Conservation (phyloP, 2,329 filamentous ascomycete genomes). For the Ampelomyces quisqualis region DNA sequence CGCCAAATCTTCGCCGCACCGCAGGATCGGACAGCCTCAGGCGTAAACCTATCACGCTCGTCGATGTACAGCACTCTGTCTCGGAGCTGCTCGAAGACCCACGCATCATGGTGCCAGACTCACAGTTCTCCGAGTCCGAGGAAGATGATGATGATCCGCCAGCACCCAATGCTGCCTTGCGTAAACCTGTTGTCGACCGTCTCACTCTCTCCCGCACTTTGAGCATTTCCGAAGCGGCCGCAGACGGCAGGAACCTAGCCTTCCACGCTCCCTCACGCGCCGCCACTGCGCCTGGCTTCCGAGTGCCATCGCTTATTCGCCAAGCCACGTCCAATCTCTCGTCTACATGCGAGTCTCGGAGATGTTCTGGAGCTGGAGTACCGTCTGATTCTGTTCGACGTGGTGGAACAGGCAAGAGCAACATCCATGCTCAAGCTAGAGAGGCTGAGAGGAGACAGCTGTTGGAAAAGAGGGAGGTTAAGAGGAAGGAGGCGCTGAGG, state of each 20-base stretch:
- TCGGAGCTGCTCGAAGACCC: slow-evolving; percentile 77
- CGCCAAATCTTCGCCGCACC: slow-evolving; percentile 64
- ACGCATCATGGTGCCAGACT: slow-evolving; percentile 56
- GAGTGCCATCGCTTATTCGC: slow-evolving; percentile 69
- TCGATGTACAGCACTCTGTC: slow-evolving; percentile 79
- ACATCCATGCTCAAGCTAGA: slow-evolving; percentile 60
- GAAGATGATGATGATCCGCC: slow-evolving; percentile 45
- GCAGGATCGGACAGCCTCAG: slow-evolving; percentile 54
- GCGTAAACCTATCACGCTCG: slow-evolving; percentile 69
- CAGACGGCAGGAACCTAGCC: slow-evolving; percentile 50
- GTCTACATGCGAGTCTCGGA: slow-evolving; percentile 25
- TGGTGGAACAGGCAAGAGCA: slow-evolving; percentile 59
- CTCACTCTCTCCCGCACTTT: slow-evolving; percentile 65
- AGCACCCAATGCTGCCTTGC: slow-evolving; percentile 42
- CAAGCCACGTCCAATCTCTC: slow-evolving; percentile 64
- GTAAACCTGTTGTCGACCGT: slow-evolving; percentile 65
- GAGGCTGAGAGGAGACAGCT: slow-evolving; percentile 57
- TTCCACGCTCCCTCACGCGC: slow-evolving; percentile 54
- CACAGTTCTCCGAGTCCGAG: slow-evolving; percentile 46
- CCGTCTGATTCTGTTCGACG: slow-evolving; percentile 43
- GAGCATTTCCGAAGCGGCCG: slow-evolving; percentile 27
- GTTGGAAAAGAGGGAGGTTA: slow-evolving; percentile 54
- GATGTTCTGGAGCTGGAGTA: slow-evolving; percentile 35
- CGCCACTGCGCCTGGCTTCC: slow-evolving; percentile 52
- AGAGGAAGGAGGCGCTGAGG: slow-evolving; percentile 52